Conservation (phyloP, 106 monocot genomes). For the Dendrobium huoshanense region DNA sequence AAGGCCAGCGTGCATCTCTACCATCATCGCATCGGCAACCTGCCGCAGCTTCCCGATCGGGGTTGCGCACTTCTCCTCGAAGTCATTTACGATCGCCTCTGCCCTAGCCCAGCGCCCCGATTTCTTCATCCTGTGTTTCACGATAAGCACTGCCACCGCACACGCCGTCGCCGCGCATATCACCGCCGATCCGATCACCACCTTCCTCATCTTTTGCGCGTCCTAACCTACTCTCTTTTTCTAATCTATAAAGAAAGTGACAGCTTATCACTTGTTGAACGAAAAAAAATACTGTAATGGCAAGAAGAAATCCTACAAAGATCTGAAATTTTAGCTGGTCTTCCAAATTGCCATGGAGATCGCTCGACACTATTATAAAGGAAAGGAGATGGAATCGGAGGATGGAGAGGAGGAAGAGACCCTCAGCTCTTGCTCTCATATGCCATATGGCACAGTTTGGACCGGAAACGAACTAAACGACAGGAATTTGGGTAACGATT, state of each 20-base stretch:
- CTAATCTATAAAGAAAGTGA: not conserved
- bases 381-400: not conserved
- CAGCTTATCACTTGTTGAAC: not conserved
- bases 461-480: not conserved
- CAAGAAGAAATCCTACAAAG: not conserved
- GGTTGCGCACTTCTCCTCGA: constrained; percentile 66
- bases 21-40: constrained; percentile 89
- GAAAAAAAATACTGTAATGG: not conserved
- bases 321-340: not conserved
- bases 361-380: not conserved
- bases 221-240: not conserved
- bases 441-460: not conserved
- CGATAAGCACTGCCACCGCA: constrained; percentile 55
- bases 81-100: constrained; percentile 47
- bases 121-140: constrained; percentile 44
- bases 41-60: constrained; percentile 64
- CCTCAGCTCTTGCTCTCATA: not conserved
- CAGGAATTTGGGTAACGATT: not conserved
- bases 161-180: constrained; percentile 58
- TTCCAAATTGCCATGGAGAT: not conserved
- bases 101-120: constrained; percentile 38
- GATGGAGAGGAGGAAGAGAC: not conserved
- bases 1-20: constrained; percentile 93
- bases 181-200: constrained; percentile 50
- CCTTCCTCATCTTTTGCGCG: constrained; percentile 38